Evolutionary conservation across 2,329 filamentous ascomycete species (phyloP), one percentile per base, ranked within the genome.

Genomic region (Phaeosphaeria sp.): DNA sequence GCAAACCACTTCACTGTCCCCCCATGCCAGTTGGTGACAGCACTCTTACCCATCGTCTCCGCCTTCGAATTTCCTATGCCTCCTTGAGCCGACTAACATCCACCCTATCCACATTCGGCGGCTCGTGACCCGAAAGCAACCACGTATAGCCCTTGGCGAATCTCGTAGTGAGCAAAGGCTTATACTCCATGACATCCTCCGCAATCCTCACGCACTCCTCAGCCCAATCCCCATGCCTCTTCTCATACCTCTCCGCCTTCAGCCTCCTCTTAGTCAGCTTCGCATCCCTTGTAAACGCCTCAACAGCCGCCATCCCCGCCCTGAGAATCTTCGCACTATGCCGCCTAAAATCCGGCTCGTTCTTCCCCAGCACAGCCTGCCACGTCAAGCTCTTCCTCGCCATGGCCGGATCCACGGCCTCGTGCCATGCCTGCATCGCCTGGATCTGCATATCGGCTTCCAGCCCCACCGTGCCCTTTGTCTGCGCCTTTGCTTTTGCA

Each of bases 211-310:
- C n/a, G 25, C 17, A 6, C 20, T 47, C 52, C 20, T 41, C 49
- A 11, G 47, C 13, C 18, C 44, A 25, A 3, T 59, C 50, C 41
- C 33, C 17, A 25, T 59, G 53, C 20, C 57, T 52, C 27, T 42
- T 41, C 17, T 59, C 57, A 39, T 53, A 59, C 33, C 53, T 33
- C 42, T 59, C 57, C 11, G 53, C 53, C 39, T 49, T 56, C 11
- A 13, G 20, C 30, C 57, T 53, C 50, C 46, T 53, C 41, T 53
- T 53, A 9, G 25, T 43, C 53, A 59, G 39, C 36, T 53, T 46
- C 20, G 23, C 27, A 13, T n/a, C 21, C 23, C 43, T 18, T 2
- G 47, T 46, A 54, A 43, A 60, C 22, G 27, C 33, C 23, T 52
- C 42, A n/a, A 60, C 52, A 18, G 54, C 58, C 18, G 23, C 36